These are phyloP conservation scores for Ceratocystis harringtonii DNA, from an alignment of 2,329 filamentous ascomycete species.

Conservation along the genomic window DNA sequence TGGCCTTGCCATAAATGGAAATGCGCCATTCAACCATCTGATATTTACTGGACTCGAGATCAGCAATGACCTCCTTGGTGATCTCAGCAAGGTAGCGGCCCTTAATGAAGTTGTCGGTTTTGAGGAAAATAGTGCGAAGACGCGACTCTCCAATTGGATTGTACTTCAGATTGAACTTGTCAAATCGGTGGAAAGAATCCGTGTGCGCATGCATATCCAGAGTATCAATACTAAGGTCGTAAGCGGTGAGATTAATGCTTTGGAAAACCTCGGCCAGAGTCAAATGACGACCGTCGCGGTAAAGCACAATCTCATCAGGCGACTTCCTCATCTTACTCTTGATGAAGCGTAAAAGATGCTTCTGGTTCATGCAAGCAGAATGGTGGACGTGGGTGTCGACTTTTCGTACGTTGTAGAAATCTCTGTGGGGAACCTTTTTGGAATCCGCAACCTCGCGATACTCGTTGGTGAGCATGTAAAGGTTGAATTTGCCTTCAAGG, in stretches of 20 bases:
- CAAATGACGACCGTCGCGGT: conserved; percentile 78
- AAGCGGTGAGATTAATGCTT: conserved; percentile 92
- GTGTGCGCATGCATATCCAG: conserved; percentile 98
- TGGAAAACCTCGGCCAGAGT: conserved; percentile 90
- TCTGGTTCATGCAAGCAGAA: conserved; percentile 99
- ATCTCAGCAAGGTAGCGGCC: conserved; percentile 94
- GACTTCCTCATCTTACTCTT: conserved; percentile 99
- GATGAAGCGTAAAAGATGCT: conserved; percentile 93
- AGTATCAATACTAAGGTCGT: conserved; percentile 95
- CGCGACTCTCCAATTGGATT: conserved; percentile 94
- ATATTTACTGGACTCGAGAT: conserved; percentile 96
- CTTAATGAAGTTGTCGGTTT: conserved; percentile 95
- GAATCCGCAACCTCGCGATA: conserved; percentile 97
- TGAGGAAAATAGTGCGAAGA: conserved; percentile 92
- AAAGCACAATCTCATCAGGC: conserved; percentile 84
- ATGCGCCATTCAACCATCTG: conserved; percentile 99
- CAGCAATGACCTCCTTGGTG: conserved; percentile 92
- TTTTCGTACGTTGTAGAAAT: conserved; percentile 98
- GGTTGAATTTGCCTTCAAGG: conserved; percentile 89
- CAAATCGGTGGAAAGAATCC: conserved; percentile 95
- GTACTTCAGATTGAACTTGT: conserved; percentile 99
- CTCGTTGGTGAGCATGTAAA: conserved; percentile 85
- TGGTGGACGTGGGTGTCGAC: conserved; percentile 99
- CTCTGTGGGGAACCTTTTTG: conserved; percentile 91
- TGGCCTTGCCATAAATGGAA: conserved; percentile 81